phyloP scores from a whole-genome alignment of 2,329 filamentous ascomycete genomes.

The Hymenoscyphus salicellus region DNA sequence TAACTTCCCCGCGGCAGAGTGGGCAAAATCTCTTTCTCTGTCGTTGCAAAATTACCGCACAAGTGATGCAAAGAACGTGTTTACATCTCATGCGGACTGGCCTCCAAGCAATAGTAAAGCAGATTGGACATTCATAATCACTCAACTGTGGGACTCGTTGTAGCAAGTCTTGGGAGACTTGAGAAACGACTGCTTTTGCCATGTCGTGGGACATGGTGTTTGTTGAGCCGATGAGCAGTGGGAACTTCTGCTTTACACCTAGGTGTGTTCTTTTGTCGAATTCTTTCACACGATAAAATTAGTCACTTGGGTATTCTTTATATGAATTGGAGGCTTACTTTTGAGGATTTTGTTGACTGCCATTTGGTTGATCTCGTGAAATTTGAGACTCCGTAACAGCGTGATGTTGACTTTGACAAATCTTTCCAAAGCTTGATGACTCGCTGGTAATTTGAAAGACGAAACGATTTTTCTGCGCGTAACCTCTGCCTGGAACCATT shows the following conservation, averaged over 20 bases:
- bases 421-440: constrained; percentile 59
- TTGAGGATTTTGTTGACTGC: constrained; percentile 83
- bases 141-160: constrained; percentile 75
- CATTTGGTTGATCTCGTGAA: constrained; percentile 77
- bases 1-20: constrained; percentile 68
- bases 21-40: constrained; percentile 68
- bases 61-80: constrained; percentile 81
- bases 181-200: constrained; percentile 71
- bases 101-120: constrained; percentile 74
- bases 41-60: constrained; percentile 75
- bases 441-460: constrained; percentile 64
- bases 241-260: constrained; percentile 62
- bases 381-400: constrained; percentile 76
- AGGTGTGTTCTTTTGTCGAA: constrained; percentile 84
- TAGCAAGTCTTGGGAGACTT: constrained; percentile 70
- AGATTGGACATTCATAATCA: constrained; percentile 80
- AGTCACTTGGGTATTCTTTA: background rate
- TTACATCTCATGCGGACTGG: constrained; percentile 73
- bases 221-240: constrained; percentile 55
- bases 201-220: constrained; percentile 64
- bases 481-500: constrained; percentile 70
- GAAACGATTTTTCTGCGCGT: constrained; percentile 55
- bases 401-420: constrained; percentile 71
- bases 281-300: constrained; percentile 46
- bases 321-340: constrained; percentile 49